A percentile compares a stretch with the other conserved stretches of the same genome.
Evolutionary conservation across 371 early-diverging fungal genomes (phyloP).

Genomic region (Mortierella sp.): DNA sequence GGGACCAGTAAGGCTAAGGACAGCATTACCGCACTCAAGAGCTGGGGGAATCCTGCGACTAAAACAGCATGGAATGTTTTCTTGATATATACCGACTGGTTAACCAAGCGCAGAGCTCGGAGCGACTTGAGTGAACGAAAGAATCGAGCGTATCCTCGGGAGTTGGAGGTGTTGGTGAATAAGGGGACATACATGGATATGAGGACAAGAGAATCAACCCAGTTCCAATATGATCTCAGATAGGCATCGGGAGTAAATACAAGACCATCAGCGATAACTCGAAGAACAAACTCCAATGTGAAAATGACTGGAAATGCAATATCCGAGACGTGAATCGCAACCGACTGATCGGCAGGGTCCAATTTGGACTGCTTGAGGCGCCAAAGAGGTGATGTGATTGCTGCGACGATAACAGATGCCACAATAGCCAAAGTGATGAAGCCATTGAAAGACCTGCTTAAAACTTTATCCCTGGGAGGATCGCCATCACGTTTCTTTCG

Average conservation of each 20-base stretch:
- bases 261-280: conserved; percentile 76
- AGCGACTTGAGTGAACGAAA: conserved; percentile 76
- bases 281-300: conserved; percentile 72
- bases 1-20: conserved; percentile 72
- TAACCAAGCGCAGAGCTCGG: conserved; percentile 75
- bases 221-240: conserved; percentile 72
- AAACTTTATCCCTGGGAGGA: conserved; percentile 54
- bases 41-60: conserved; percentile 67
- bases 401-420: conserved; percentile 64
- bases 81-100: conserved; percentile 65
- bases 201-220: conserved; percentile 76
- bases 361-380: conserved; percentile 55
- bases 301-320: conserved; percentile 69
- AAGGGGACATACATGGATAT: conserved; percentile 68
- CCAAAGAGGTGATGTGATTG: conserved; percentile 70
- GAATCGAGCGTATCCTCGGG: conserved; percentile 66
- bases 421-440: conserved; percentile 63
- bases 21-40: conserved; percentile 69
- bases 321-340: conserved; percentile 55
- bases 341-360: conserved; percentile 7
- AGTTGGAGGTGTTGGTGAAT: conserved; percentile 60
- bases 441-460: conserved; percentile 61
- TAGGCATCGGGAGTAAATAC: conserved; percentile 77
- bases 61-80: conserved; percentile 74
- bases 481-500: conserved; percentile 67